Conservation (phyloP, 345 rosid species). For the Kernera saxatilis region DNA sequence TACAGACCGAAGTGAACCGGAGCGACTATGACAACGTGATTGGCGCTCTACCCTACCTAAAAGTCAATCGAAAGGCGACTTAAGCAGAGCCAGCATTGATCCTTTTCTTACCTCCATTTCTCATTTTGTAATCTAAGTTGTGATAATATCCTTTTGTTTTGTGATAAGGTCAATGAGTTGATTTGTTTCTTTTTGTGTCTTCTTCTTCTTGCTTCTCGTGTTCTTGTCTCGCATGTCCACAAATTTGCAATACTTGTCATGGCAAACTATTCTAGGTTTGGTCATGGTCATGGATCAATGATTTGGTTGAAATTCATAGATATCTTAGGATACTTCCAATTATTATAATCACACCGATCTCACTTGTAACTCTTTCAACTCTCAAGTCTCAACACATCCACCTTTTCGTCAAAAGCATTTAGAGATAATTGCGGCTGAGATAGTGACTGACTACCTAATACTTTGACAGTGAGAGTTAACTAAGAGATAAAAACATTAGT, state of each 20-base stretch:
- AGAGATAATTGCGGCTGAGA: slow-evolving; percentile 10
- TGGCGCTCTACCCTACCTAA: slow-evolving; percentile 75
- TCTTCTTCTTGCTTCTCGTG: background rate
- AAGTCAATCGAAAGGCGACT: slow-evolving; percentile 74
- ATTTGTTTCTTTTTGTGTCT: background rate
- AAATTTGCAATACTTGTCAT: background rate
- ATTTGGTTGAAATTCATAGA: background rate
- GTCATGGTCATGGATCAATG: background rate
- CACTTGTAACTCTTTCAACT: background rate
- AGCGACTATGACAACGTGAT: slow-evolving; percentile 93
- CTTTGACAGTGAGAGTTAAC: slow-evolving; percentile 12
- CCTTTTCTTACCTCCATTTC: slow-evolving; percentile 1
- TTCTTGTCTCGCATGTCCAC: background rate
- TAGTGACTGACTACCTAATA: slow-evolving; percentile 1
- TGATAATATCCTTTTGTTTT: slow-evolving; percentile 9
- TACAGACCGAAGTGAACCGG: slow-evolving; percentile 57
- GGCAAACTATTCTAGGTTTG: background rate
- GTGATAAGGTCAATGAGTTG: slow-evolving; percentile 22
- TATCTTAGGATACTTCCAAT: background rate
- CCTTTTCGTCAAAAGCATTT: background rate
- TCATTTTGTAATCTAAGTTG: slow-evolving; percentile 9
- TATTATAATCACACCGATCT: background rate
- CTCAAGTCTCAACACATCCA: background rate
- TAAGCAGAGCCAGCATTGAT: slow-evolving; percentile 21
- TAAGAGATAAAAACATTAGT: no score